Percentiles rank a stretch among this genome's conserved stretches.
Evolutionary conservation across 345 rosid species (phyloP).

Genomic region (Arabidopsis thaliana): DNA sequence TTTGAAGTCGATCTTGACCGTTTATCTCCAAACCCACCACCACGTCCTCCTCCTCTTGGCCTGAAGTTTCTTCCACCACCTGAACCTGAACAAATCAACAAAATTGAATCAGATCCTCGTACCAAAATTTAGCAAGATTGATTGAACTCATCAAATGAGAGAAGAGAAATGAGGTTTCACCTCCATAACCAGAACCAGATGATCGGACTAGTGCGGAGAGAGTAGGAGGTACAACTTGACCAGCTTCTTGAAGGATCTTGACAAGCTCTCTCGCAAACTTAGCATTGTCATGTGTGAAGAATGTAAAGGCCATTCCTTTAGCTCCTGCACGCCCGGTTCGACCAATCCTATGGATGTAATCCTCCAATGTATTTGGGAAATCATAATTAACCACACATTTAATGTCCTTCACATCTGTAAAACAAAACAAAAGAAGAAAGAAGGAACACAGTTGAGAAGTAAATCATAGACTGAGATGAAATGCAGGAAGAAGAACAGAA

Average conservation of each 20-base stretch:
- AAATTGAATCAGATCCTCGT: background rate
- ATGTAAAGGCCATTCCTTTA: conserved; percentile 84
- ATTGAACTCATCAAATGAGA: conserved; percentile 1
- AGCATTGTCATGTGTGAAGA: conserved; percentile 81
- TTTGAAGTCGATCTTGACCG: conserved; percentile 74
- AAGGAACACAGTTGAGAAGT: conserved; percentile 20
- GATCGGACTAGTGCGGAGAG: conserved; percentile 69
- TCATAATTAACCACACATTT: conserved; percentile 97
- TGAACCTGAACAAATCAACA: conserved; percentile 49
- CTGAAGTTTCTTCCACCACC: conserved; percentile 68
- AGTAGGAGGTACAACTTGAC: conserved; percentile 75
- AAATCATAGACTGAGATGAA: background rate
- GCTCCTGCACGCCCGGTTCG: conserved; percentile 99
- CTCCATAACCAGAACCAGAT: conserved; percentile 57
- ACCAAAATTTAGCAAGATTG: background rate
- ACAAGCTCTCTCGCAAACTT: conserved; percentile 86
- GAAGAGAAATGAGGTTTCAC: conserved; percentile 43
- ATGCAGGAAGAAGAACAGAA: conserved; percentile 31
- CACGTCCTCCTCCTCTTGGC: conserved; percentile 81
- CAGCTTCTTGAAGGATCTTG: conserved; percentile 89
- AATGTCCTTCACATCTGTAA: conserved; percentile 98
- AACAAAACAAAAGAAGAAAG: conserved; percentile 40
- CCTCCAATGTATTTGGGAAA: conserved; percentile 91
- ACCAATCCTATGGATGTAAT: conserved; percentile 96
- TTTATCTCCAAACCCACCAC: conserved; percentile 76